Evolutionary conservation across 2,329 filamentous ascomycete genomes (phyloP).

Genomic region (Xylariomycetidae sp.): DNA sequence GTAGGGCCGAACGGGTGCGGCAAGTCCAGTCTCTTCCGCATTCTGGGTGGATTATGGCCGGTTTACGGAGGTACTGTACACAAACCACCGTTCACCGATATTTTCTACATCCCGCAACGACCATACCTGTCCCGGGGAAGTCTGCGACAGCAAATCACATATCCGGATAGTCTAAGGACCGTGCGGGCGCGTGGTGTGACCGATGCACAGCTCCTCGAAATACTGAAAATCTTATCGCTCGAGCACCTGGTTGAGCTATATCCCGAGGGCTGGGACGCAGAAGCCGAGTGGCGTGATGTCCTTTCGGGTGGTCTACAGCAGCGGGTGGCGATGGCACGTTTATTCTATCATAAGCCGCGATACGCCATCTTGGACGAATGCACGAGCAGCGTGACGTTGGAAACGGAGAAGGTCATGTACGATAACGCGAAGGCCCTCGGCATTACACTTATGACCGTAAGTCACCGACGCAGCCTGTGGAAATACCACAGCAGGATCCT

Average conservation of each 20-base stretch:
- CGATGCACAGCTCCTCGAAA: constrained; percentile 72
- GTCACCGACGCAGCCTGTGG: constrained; percentile 87
- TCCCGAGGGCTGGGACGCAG: constrained; percentile 78
- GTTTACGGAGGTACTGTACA: constrained; percentile 92
- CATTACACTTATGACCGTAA: constrained; percentile 96
- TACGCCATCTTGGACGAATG: constrained; percentile 98
- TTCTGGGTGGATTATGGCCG: constrained; percentile 93
- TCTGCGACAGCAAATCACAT: constrained; percentile 94
- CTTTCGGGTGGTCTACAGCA: constrained; percentile 91
- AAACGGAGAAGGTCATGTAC: constrained; percentile 95
- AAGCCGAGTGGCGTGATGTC: constrained; percentile 95
- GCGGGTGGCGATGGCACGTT: constrained; percentile 89
- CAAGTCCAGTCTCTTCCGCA: constrained; percentile 93
- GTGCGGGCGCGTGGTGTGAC: constrained; percentile 83
- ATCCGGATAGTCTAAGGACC: constrained; percentile 81
- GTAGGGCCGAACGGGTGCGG: constrained; percentile 96
- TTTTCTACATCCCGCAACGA: constrained; percentile 97
- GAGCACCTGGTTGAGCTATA: constrained; percentile 76
- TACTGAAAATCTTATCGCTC: constrained; percentile 77
- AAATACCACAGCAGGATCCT: constrained; percentile 93
- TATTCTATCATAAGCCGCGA: constrained; percentile 88
- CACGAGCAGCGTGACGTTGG: constrained; percentile 89
- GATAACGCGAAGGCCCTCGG: constrained; percentile 88
- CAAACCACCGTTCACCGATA: constrained; percentile 86
- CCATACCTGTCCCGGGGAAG: constrained; percentile 89